Conservation (phyloP, 1,139 yeast species). For the Debaryomyces sp. region DNA sequence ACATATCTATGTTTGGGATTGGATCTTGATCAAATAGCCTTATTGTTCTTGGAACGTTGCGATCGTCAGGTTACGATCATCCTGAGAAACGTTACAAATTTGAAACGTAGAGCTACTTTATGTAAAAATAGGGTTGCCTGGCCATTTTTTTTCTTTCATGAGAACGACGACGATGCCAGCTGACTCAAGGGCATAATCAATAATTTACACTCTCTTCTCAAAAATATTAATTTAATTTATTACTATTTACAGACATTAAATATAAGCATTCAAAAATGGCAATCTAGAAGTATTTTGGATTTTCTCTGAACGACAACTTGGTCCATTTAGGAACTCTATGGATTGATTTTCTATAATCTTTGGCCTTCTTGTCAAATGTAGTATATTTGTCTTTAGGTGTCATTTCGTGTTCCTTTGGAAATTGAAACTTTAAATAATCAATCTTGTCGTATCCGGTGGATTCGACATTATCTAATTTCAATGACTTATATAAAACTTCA, state of each 20-base stretch:
- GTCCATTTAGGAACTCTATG: conserved; percentile 93
- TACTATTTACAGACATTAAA: conserved; percentile 4
- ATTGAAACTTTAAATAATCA: conserved; percentile 53
- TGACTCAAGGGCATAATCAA: not conserved
- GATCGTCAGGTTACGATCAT: not conserved
- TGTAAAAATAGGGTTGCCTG: not conserved
- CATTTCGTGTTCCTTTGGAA: conserved; percentile 87
- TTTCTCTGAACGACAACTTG: conserved; percentile 74
- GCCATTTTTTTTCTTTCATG: not conserved
- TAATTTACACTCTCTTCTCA: not conserved
- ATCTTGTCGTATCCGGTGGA: conserved; percentile 54
- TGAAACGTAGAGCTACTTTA: not conserved
- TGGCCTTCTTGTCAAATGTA: conserved; percentile 73
- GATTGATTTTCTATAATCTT: conserved; percentile 83
- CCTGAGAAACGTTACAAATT: not conserved
- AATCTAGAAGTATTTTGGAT: conserved; percentile 72
- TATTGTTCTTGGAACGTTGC: not conserved
- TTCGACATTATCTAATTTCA: conserved; percentile 39
- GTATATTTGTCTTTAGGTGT: conserved; percentile 81
- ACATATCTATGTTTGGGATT: not conserved
- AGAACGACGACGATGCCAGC: not conserved
- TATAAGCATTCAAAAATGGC: not conserved
- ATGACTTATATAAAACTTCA: conserved; percentile 66
- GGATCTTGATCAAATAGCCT: not conserved
- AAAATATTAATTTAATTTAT: not conserved